phyloP scores from a whole-genome alignment of 2,329 filamentous ascomycete genomes.

The Sarocladiaceae sp. region DNA sequence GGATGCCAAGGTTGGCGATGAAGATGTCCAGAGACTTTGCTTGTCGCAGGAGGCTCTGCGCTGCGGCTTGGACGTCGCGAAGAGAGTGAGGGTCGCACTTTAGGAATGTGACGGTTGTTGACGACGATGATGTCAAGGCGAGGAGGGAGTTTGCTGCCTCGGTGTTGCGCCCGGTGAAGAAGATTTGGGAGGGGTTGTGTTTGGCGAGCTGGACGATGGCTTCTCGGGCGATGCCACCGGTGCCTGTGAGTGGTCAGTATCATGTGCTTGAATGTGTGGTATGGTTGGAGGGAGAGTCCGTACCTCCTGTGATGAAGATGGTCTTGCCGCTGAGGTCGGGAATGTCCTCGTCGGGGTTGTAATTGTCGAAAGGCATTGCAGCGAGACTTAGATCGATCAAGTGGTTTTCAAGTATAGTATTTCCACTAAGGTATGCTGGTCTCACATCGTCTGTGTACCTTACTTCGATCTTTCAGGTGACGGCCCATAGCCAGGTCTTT shows the following conservation, averaged over 20 bases:
- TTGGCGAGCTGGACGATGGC: not conserved
- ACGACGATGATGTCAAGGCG: constrained; percentile 9
- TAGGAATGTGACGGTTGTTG: not conserved
- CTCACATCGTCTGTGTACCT: too few species aligned
- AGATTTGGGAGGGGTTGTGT: constrained; percentile 44
- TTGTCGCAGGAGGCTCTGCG: constrained; percentile 28
- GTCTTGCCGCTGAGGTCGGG: constrained; percentile 4
- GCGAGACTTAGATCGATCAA: too few species aligned
- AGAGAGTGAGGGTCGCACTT: constrained; percentile 35
- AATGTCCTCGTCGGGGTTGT: not conserved
- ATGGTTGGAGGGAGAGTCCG: too few species aligned
- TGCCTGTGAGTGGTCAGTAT: constrained; percentile 3
- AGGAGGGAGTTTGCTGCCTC: constrained; percentile 38
- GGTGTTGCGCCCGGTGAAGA: constrained; percentile 41
- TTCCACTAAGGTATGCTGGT: too few species aligned
- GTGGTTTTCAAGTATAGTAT: too few species aligned
- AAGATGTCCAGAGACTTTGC: constrained; percentile 37
- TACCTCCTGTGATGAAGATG: constrained; percentile 11
- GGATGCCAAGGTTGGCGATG: constrained; percentile 43
- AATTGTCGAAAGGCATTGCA: not conserved
- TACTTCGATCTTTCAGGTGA: too few species aligned
- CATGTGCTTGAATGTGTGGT: too few species aligned
- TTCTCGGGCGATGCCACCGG: constrained; percentile 7
- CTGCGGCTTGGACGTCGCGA: constrained; percentile 36
- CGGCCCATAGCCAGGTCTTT: too few species aligned